Conservation (phyloP, 192 early-diverging fungal species). For the Umbelopsis vinacea region DNA sequence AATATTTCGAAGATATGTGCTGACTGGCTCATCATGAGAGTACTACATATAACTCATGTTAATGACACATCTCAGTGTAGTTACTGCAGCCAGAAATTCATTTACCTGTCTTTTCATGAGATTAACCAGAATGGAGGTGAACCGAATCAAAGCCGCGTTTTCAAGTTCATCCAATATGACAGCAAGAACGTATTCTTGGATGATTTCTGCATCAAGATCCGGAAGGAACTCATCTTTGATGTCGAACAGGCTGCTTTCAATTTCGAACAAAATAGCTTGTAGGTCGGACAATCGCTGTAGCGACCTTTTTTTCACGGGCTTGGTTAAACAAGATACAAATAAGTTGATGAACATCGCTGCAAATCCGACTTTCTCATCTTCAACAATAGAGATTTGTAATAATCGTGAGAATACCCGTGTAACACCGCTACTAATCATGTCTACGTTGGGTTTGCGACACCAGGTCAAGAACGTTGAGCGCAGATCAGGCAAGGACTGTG, state of each 20-base stretch:
- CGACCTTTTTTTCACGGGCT: background rate
- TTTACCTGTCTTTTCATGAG: slow-evolving; percentile 41
- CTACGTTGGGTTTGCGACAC: background rate
- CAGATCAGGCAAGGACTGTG: background rate
- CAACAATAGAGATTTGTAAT: background rate
- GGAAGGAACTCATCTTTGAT: background rate
- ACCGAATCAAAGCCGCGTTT: slow-evolving; percentile 45
- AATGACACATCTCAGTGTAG: background rate
- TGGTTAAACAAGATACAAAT: background rate
- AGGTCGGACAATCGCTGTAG: background rate
- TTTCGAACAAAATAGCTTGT: background rate
- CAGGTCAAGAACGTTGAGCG: background rate
- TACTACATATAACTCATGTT: slow-evolving; percentile 21
- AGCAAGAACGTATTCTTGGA: slow-evolving; percentile 46
- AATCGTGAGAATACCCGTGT: background rate
- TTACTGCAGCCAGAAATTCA: background rate
- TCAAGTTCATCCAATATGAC: slow-evolving; percentile 45
- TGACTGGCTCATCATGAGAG: slow-evolving; percentile 35
- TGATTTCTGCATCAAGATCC: slow-evolving; percentile 35
- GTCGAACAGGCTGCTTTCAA: background rate
- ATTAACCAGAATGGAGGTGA: slow-evolving; percentile 42
- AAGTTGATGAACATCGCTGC: background rate
- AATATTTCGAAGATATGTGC: slow-evolving; percentile 41
- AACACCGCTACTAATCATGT: background rate
- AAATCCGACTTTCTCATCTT: background rate